phyloP scores from a whole-genome alignment of 2,329 filamentous ascomycete genomes.

The Cladophialophora psammophila region DNA sequence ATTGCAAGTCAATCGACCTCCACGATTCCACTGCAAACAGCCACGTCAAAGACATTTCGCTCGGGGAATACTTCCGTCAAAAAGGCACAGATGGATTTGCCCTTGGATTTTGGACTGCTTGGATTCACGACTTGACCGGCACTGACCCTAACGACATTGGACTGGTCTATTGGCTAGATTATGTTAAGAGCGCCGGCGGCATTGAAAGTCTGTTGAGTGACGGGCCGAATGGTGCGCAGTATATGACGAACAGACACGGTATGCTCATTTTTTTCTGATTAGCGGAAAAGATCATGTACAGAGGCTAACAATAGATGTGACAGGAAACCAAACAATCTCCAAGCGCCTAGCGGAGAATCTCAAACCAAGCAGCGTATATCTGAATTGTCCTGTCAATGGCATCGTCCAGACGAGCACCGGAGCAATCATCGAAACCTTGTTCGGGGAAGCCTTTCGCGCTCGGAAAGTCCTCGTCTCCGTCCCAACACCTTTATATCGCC shows the following conservation, averaged over 20 bases:
- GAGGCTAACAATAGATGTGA: constrained; percentile 22
- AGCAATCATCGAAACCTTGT: constrained; percentile 39
- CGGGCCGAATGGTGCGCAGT: constrained; percentile 59
- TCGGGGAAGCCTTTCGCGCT: constrained; percentile 43
- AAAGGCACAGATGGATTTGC: constrained; percentile 15
- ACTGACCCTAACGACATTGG: constrained; percentile 23
- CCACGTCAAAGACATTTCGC: constrained; percentile 20
- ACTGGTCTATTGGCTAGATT: constrained; percentile 53
- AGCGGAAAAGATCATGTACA: no score
- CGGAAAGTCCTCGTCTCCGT: constrained; percentile 59
- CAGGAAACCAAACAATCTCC: constrained; percentile 43
- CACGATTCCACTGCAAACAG: constrained; percentile 13
- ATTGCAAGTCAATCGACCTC: constrained; percentile 22
- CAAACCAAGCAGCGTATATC: constrained; percentile 40
- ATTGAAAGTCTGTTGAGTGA: constrained; percentile 61
- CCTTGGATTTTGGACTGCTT: constrained; percentile 16
- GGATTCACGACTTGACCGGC: constrained; percentile 20
- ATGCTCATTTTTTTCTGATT: background rate
- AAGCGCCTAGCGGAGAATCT: constrained; percentile 48
- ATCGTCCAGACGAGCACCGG: constrained; percentile 42
- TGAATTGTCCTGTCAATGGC: constrained; percentile 42
- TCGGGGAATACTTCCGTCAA: constrained; percentile 19
- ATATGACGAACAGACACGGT: constrained; percentile 57
- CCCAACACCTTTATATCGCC: constrained; percentile 54
- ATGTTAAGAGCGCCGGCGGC: constrained; percentile 62